Evolutionary conservation across 1,284 basidiomycete species (phyloP), one percentile per base, ranked within the genome.

Genomic region (Ustilago shanxiensis): DNA sequence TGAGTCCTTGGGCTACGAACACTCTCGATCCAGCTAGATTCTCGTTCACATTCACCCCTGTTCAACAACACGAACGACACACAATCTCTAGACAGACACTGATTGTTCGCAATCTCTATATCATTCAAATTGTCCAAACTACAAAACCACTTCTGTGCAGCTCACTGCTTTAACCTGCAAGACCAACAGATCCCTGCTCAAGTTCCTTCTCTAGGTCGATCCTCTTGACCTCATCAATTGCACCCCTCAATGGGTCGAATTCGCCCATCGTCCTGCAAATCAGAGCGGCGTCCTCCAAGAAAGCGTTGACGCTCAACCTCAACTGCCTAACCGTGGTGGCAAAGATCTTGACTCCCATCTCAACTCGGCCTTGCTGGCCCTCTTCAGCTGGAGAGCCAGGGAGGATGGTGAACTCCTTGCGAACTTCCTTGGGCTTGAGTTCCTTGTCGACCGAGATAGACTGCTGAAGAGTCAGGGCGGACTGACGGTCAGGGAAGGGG

Each of bases 281-380:
- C 55, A 83, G 44, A 6, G 75, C 71, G 0, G 79, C 60, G 57
- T 83, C 80, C 18, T 81, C 80, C 37, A 83, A 53, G 41, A 81
- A 80, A 3, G 81, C 72, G 31, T 83, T 83, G 31, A 80, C 72
- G 44, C 79, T 70, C 7, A 83, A 63, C 6, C 81, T 56, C 37
- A 83, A 50, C 52, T 83, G 81, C 14, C 81, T 56, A 29, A 83
- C 75, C 1, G 81, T 83, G 16, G 81, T 80, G 0, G 81, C 81
- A 29, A 67, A 73, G 64, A 76, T 76, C 67, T 79, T 74, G 65
- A 79, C 65, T 39, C 57, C 67, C 53, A 76, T 29, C 29, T 72
- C 66, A 28, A 77, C 69, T n/a, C 35, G 20, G 1, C 31, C 39
- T 20, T 52, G 39, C 33, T 54, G 41, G 8, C 41, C 54, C 22